These are phyloP conservation scores for Paracoccidioides lutzii DNA, from an alignment of 2,329 filamentous ascomycete species.

Conservation along the genomic window DNA sequence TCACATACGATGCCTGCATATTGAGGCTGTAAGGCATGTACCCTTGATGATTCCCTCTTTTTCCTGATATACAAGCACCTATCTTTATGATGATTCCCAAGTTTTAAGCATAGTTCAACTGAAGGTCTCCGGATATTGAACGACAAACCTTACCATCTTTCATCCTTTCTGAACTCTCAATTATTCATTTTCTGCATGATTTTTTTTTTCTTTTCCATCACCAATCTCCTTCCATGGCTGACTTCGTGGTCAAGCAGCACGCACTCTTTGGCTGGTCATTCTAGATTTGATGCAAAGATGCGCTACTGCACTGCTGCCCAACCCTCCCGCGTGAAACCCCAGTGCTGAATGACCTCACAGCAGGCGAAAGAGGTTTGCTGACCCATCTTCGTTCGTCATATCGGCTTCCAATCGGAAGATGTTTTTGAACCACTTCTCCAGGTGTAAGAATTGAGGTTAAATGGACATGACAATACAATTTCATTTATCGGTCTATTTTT, in stretches of 20 bases:
- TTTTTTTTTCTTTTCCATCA: neutral
- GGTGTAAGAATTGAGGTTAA: neutral
- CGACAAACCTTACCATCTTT: slow-evolving; percentile 19
- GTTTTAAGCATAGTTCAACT: slow-evolving; percentile 21
- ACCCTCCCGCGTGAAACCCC: neutral
- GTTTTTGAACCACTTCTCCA: neutral
- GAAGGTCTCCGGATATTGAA: slow-evolving; percentile 18
- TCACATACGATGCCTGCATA: neutral
- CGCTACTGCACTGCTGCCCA: slow-evolving; percentile 12
- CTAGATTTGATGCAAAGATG: neutral
- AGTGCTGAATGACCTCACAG: neutral
- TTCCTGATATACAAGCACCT: neutral
- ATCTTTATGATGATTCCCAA: slow-evolving; percentile 16
- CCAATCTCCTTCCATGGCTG: neutral
- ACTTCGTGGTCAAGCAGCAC: neutral
- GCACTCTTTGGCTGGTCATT: neutral
- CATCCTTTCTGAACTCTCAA: slow-evolving; percentile 9
- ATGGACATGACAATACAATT: neutral
- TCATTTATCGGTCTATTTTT: neutral
- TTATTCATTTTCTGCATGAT: neutral
- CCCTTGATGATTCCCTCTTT: neutral
- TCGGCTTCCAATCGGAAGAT: neutral
- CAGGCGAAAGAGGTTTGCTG: neutral
- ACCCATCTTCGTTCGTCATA: neutral
- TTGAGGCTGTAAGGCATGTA: neutral